Conservation (phyloP, 805 yeast genomes). For the Ogataea nonfermentans region DNA sequence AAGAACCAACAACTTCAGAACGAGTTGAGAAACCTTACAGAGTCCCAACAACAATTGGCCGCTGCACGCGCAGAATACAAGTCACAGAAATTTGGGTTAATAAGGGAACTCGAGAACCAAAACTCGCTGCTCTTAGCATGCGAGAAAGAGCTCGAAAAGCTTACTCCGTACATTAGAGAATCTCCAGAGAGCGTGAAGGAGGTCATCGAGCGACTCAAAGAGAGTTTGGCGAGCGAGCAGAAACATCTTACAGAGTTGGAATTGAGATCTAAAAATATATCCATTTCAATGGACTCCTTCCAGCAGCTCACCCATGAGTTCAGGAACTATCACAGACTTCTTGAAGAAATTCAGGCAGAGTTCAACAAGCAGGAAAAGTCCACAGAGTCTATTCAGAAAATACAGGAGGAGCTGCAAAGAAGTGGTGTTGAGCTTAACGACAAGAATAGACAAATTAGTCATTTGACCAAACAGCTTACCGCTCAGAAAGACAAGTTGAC, state of each 20-base stretch:
- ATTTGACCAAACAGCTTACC: constrained; percentile 39
- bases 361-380: constrained; percentile 39
- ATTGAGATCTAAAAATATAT: constrained; percentile 46
- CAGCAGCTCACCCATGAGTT: constrained; percentile 48
- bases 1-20: constrained; percentile 58
- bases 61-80: constrained; percentile 64
- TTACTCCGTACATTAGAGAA: constrained; percentile 58
- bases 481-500: constrained; percentile 18
- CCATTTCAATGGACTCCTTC: constrained; percentile 57
- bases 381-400: constrained; percentile 26
- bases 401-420: constrained; percentile 25
- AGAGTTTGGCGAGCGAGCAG: constrained; percentile 42
- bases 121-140: constrained; percentile 56
- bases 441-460: constrained; percentile 33
- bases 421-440: constrained; percentile 17
- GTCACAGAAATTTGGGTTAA: constrained; percentile 54
- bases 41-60: constrained; percentile 59
- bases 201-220: constrained; percentile 51
- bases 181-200: constrained; percentile 54
- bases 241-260: constrained; percentile 42
- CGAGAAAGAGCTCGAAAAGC: constrained; percentile 55
- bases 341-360: constrained; percentile 52
- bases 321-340: constrained; percentile 39
- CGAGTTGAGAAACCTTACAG: constrained; percentile 59
- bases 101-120: constrained; percentile 59